phyloP scores from a whole-genome alignment of 768 basidiomycete genomes.

The Nevesoporus exiguus region DNA sequence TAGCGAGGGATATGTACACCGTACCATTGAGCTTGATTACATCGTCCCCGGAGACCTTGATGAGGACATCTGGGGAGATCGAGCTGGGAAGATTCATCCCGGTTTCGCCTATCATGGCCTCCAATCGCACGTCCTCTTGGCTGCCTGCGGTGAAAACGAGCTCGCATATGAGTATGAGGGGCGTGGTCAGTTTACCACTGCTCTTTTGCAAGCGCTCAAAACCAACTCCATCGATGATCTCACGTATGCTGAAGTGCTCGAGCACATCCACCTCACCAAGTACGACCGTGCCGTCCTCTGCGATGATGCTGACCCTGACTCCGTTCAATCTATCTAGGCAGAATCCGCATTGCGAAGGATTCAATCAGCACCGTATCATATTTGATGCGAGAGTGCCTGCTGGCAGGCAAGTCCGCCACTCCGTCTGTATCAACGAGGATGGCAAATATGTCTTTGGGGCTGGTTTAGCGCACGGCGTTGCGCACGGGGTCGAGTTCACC shows the following conservation, averaged over 20 bases:
- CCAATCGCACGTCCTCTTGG: conserved; percentile 40
- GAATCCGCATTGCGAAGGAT: conserved; percentile 30
- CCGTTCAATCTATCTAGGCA: conserved; percentile 15
- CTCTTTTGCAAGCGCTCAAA: conserved; percentile 18
- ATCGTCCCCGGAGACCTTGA: conserved; percentile 24
- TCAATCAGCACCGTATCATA: conserved; percentile 3
- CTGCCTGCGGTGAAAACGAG: conserved; percentile 40
- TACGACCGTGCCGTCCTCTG: background rate
- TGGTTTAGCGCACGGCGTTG: conserved; percentile 27
- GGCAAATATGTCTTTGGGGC: conserved; percentile 20
- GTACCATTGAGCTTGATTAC: conserved; percentile 3
- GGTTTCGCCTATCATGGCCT: conserved; percentile 30
- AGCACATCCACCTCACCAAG: conserved; percentile 14
- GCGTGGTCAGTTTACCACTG: conserved; percentile 26
- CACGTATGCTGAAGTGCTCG: conserved; percentile 25
- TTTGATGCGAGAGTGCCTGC: conserved; percentile 22
- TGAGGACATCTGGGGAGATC: conserved; percentile 18
- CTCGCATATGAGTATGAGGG: conserved; percentile 27
- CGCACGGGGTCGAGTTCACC: conserved; percentile 15
- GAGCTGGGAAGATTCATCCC: conserved; percentile 8
- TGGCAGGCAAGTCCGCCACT: conserved; percentile 7
- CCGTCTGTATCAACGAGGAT: background rate
- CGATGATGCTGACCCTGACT: background rate
- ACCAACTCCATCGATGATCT: conserved; percentile 8
- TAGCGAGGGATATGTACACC: background rate